Evolutionary conservation across 768 basidiomycete genomes (phyloP), one percentile per base, ranked within the genome.

Genomic region (Termitomyces sp.): DNA sequence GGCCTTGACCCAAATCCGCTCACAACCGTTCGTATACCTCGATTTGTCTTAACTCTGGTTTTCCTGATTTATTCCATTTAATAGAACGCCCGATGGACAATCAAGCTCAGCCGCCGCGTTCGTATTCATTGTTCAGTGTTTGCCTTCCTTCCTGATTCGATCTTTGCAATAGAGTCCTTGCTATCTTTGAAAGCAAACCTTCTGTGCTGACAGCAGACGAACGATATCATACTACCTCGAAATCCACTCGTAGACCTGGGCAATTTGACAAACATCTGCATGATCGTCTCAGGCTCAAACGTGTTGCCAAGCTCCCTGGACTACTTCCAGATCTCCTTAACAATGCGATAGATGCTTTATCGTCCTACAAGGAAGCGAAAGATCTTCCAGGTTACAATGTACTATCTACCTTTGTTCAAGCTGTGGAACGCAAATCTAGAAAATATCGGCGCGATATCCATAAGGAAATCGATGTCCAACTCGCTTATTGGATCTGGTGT

Each of bases 201-300:
- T 46, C 35, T 1, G 23, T 19, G 23, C 12, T 54, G 3, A 12
- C 10, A 28, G 37, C 37, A 14, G 45, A 54, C 10, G 5, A 17
- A 8, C 54, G 46, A n/a, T 48, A 54, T 48, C 45, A 54, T 15
- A 54, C 45, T 10, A 46, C 44, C 17, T 47, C 35, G 3, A 38
- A 40, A 5, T 17, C 33, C 1, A 54, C 54, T 21, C 54, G 54
- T 15, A 37, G 19, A 23, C 45, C 54, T 21, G 45, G 46, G 5
- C 12, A 28, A 3, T 54, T 54, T 37, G 54, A 54, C 11, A 46
- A 41, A 48, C 54, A 54, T 14, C 46, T 48, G 11, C 46, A 54
- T 12, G 28, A 41, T 1, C 31, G 38, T 10, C 26, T 38, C 23
- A 17, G 38, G 28, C 46, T 54, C 6, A 28, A 48, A 5, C 54